Evolutionary conservation across 176 grass and related monocot species (phyloP), one percentile per base, ranked within the genome.

Genomic region (Pharus latifolius): DNA sequence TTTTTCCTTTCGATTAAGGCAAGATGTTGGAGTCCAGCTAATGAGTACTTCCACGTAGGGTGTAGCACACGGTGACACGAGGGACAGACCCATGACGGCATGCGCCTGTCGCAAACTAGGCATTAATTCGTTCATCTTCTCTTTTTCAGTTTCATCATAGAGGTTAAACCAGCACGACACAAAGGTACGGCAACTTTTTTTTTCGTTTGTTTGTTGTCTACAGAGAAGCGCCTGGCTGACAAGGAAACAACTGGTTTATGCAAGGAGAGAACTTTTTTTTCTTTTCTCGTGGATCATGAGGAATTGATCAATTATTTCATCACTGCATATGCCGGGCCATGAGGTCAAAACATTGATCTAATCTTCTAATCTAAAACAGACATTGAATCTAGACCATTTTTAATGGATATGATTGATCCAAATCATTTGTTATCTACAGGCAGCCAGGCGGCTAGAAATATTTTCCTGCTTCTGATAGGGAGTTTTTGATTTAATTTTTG

Each of bases 1-100:
- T 54, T 56, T 44, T 63, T 22, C 34, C n/a, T n/a, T 15, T 5
- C 47, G 34, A 45, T 17, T 70, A 43, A 0, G 45, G 50, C 76
- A 63, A 69, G 2, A 10, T 20, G 40, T 67, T 65, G 60, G 79
- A 67, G 42, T 74, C 69, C 79, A 81, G 70, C 79, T 66, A 58
- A 66, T 6, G n/a, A 65, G 3, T 13, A 27, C 67, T 34, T n/a
- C n/a, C n/a, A 63, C 67, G 15, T 19, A 32, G 44, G 1, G 23
- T 70, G 55, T 45, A 37, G 15, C 8, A 15, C 30, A 49, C 27
- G 44, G 26, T 32, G 5, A 6, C 52, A 57, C 23, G 37, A 19
- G 5, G n/a, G 69, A 72, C 24, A 28, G 46, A 40, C 38, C 3
- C 40, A 22, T 44, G 51, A 56, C 34, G 35, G 13, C 32, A 54